These are phyloP conservation scores for Metschnikowia peoriensis DNA, from an alignment of 805 yeast species.

Conservation along the genomic window DNA sequence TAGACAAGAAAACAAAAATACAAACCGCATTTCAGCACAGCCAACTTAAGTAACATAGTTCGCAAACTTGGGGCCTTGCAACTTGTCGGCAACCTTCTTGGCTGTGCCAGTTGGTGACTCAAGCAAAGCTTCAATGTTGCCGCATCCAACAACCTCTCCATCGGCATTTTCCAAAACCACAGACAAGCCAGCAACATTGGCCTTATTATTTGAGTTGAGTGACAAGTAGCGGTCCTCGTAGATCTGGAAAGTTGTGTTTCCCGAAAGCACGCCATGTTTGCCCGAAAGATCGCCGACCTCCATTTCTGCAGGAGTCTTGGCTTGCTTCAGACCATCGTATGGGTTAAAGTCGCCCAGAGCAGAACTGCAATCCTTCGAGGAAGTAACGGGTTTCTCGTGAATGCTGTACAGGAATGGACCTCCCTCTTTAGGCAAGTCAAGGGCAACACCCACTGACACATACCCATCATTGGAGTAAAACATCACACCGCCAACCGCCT, in stretches of 20 bases:
- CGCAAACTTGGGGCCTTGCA: not conserved
- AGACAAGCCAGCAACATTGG: conserved; percentile 1
- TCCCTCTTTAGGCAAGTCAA: conserved; percentile 61
- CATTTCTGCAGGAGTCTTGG: conserved; percentile 52
- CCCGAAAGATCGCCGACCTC: conserved; percentile 76
- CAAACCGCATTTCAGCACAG: not conserved
- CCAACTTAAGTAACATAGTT: not conserved
- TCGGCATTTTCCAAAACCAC: not conserved
- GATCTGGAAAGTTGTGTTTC: conserved; percentile 61
- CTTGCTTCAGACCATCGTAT: conserved; percentile 45
- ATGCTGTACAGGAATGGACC: conserved; percentile 71
- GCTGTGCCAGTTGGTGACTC: not conserved
- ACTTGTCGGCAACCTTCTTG: not conserved
- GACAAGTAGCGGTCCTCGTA: conserved; percentile 67
- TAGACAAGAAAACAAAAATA: not conserved
- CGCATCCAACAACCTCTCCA: not conserved
- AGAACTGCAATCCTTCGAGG: conserved; percentile 47
- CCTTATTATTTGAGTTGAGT: conserved; percentile 39
- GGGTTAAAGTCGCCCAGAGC: conserved; percentile 63
- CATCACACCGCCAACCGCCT: conserved; percentile 13
- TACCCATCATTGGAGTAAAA: conserved; percentile 35
- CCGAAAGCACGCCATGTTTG: conserved; percentile 67
- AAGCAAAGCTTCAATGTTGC: not conserved
- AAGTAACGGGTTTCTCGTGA: conserved; percentile 55
- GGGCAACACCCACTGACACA: conserved; percentile 64